Evolutionary conservation across 192 early-diverging fungal genomes (phyloP).

Genomic region (Cladochytrium replicatum): DNA sequence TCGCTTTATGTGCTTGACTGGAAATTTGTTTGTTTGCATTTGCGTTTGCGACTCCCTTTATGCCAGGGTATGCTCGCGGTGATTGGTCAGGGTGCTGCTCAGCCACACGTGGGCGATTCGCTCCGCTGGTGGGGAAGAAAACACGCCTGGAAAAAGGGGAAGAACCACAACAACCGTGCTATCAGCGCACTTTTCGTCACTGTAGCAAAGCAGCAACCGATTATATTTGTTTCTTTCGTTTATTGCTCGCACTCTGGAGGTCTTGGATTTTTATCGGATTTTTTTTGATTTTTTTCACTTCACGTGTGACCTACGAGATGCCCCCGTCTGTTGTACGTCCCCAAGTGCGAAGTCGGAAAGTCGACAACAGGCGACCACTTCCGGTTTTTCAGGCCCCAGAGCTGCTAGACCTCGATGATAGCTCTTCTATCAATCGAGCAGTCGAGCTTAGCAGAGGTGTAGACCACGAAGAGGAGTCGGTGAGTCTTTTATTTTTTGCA

Average conservation of each 20-base stretch:
- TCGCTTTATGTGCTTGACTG: too few species aligned
- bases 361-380: slow-evolving; percentile 77
- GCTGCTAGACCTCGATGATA: slow-evolving; percentile 73
- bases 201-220: too few species aligned
- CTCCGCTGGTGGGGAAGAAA: too few species aligned
- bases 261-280: not conserved
- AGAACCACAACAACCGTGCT: too few species aligned
- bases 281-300: not conserved
- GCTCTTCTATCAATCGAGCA: slow-evolving; percentile 51
- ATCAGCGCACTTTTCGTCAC: too few species aligned
- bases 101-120: too few species aligned
- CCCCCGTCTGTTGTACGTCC: not conserved
- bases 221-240: too few species aligned
- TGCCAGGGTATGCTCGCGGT: too few species aligned
- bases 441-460: slow-evolving; percentile 82
- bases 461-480: slow-evolving; percentile 95
- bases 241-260: not conserved
- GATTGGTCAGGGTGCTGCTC: too few species aligned
- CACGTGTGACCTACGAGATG: not conserved
- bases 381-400: slow-evolving; percentile 72
- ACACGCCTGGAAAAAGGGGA: too few species aligned
- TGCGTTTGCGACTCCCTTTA: too few species aligned
- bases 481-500: slow-evolving; percentile 25
- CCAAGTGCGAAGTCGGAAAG: slow-evolving; percentile 52
- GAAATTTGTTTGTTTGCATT: too few species aligned